Evolutionary conservation across 495 filamentous ascomycete species (phyloP), one percentile per base, ranked within the genome.

Genomic region (Trichoderma erinaceum): DNA sequence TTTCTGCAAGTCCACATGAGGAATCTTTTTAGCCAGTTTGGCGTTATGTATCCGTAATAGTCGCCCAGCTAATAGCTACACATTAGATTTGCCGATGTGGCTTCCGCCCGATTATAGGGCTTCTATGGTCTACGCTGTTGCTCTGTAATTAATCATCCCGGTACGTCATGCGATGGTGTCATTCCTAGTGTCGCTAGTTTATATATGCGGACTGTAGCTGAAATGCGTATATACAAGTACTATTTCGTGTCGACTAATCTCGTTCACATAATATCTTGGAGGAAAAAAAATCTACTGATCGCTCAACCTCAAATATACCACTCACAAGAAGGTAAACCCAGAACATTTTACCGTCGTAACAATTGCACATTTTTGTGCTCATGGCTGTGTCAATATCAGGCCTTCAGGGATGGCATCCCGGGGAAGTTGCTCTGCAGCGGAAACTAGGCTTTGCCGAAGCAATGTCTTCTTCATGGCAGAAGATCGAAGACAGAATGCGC

Each of bases 321-420:
- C 35, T 38, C 8, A 5, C 4, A 25, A 52, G 4, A n/a, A 48
- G 44, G 44, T 18, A n/a, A 48, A 52, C 0, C 35, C 35, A 25
- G 10, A 16, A 18, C 18, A 4, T 52, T 21, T 52, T 8, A 21
- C 2, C 6, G 21, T 1, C 10, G 48, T 52, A 52, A 23, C 10
- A 21, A 52, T 8, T 21, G 21, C 48, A 23, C 3, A 52, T 11
- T n/a, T 21, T 21, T 18, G 21, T n/a, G 5, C n/a, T 52, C 48
- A 52, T 52, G 48, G 48, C 48, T 11, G 48, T 23, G 4, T 18
- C 48, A 32, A 32, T 61, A 12, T 61, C 25, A 11, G 27, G 56
- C n/a, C 21, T 61, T 23, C 56, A 61, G 7, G 56, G 56, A 27
- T 61, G 56, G 56, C 56, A 61, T 61, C 56, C 56, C 8, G 56